Conservation (phyloP, 805 yeast genomes). For the Wickerhamiella kurtzmanii region DNA sequence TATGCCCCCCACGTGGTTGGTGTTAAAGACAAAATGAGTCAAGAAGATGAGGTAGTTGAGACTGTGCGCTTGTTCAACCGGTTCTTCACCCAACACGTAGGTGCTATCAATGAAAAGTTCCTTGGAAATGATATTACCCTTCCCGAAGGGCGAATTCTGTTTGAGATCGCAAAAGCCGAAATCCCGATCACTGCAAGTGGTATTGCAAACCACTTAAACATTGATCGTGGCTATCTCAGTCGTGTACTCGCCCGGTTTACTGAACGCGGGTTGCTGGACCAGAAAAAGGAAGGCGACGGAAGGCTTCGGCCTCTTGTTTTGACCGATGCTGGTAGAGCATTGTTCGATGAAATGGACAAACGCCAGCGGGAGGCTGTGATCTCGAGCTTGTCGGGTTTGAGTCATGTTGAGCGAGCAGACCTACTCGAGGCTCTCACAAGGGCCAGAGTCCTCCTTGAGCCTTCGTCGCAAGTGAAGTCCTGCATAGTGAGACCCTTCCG, state of each 20-base stretch:
- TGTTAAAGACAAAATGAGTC: not conserved
- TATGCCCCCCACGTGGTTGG: too few relatives aligned
- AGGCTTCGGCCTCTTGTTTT: not conserved
- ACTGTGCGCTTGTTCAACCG: conserved; percentile 3
- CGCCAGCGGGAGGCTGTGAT: not conserved
- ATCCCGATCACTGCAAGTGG: conserved; percentile 4
- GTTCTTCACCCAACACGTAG: conserved; percentile 3
- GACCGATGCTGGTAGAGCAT: not conserved
- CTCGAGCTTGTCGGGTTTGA: not conserved
- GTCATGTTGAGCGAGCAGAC: not conserved
- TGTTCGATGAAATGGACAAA: not conserved
- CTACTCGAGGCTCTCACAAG: not conserved
- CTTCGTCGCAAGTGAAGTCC: not conserved
- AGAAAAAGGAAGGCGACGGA: conserved; percentile 1
- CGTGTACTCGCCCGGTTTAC: conserved; percentile 1
- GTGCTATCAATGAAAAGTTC: not conserved
- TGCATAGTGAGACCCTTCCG: not conserved
- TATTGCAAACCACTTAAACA: not conserved
- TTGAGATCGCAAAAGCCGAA: conserved; percentile 1
- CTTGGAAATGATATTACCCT: not conserved
- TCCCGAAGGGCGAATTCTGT: conserved; percentile 4
- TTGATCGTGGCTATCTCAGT: conserved; percentile 4
- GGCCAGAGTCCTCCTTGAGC: conserved; percentile 1
- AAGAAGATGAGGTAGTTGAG: not conserved
- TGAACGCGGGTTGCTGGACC: not conserved